Conservation (phyloP, 176 grass and related monocot species). For the Zoysia japonica region DNA sequence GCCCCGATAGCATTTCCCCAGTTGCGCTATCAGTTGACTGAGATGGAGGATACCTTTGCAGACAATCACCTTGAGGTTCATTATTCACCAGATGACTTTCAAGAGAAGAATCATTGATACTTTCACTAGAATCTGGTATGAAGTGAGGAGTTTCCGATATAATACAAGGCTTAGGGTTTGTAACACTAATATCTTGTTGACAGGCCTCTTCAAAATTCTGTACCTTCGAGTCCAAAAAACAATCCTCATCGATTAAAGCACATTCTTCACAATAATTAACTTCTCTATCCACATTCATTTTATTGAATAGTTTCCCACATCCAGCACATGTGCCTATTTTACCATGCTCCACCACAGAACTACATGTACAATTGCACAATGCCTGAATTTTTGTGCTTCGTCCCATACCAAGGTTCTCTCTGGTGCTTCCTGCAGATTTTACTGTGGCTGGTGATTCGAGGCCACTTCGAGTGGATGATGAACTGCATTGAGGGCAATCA, state of each 20-base stretch:
- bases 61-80: slow-evolving; percentile 32
- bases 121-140: slow-evolving; percentile 14
- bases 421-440: slow-evolving; percentile 29
- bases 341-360: slow-evolving; percentile 16
- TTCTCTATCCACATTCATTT: slow-evolving; percentile 36
- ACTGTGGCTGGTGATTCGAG: slow-evolving; percentile 24
- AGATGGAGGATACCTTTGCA: slow-evolving; percentile 3
- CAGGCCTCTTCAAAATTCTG: slow-evolving; percentile 13
- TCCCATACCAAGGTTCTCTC: slow-evolving; percentile 25
- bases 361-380: slow-evolving; percentile 26
- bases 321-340: slow-evolving; percentile 53
- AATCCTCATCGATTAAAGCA: slow-evolving; percentile 23
- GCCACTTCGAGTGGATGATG: slow-evolving; percentile 34
- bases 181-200: slow-evolving; percentile 29
- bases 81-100: slow-evolving; percentile 24
- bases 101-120: slow-evolving; percentile 32
- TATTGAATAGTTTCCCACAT: slow-evolving; percentile 50
- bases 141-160: slow-evolving; percentile 5
- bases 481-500: slow-evolving; percentile 14
- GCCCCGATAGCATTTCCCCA: slow-evolving; percentile 30
- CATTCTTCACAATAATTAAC: slow-evolving; percentile 69
- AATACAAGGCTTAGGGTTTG: slow-evolving; percentile 6
- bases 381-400: slow-evolving; percentile 17
- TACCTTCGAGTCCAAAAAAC: slow-evolving; percentile 11
- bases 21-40: slow-evolving; percentile 13